These are phyloP conservation scores for Trametes coccinea DNA, from an alignment of 768 basidiomycete genomes.

Conservation along the genomic window DNA sequence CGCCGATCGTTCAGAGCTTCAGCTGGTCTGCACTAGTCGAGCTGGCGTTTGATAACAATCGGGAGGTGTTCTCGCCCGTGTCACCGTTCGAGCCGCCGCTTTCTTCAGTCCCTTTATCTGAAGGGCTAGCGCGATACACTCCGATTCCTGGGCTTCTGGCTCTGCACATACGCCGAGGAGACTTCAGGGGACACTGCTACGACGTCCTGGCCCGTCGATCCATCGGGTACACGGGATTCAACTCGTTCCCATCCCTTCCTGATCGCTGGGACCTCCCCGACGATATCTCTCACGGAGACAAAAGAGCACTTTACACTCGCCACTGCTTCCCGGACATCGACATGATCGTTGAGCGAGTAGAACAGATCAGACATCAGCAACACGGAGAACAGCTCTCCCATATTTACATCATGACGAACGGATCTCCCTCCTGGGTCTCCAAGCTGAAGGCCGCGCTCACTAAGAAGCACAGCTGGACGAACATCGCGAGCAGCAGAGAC, in stretches of 20 bases:
- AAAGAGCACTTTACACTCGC: conserved; percentile 33
- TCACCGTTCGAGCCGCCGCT: conserved; percentile 8
- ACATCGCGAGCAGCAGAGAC: conserved; percentile 42
- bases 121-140: conserved; percentile 8
- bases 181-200: conserved; percentile 46
- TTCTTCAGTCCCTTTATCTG: not conserved
- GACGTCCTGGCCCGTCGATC: conserved; percentile 34
- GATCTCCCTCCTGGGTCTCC: conserved; percentile 38
- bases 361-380: conserved; percentile 31
- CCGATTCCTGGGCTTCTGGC: conserved; percentile 42
- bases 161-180: conserved; percentile 52
- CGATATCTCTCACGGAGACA: conserved; percentile 28
- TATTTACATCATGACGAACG: conserved; percentile 53
- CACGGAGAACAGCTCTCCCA: conserved; percentile 32
- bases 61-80: conserved; percentile 38
- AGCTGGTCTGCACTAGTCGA: conserved; percentile 64
- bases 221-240: conserved; percentile 45
- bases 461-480: conserved; percentile 37
- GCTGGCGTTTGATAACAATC: conserved; percentile 48
- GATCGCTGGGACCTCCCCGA: conserved; percentile 38
- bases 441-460: conserved; percentile 39
- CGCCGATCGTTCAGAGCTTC: conserved; percentile 48
- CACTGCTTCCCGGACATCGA: conserved; percentile 45
- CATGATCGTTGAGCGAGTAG: conserved; percentile 42
- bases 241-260: conserved; percentile 41